Base-by-base conservation (phyloP, 805 yeast species). In the Metschnikowia amazonensis region DNA sequence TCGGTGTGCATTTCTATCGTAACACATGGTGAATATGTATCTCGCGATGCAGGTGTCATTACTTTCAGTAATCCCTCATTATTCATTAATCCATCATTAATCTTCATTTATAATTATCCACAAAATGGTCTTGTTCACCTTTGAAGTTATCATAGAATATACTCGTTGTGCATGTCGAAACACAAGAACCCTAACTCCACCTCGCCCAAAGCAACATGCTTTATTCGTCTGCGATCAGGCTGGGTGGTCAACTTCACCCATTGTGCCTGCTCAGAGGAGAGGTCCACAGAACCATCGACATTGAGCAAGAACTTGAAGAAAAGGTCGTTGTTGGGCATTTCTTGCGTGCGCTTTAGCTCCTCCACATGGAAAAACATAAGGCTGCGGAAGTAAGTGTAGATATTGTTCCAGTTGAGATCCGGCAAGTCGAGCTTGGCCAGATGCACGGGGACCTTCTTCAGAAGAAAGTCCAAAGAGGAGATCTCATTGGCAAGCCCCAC, bases 151-250 rank as follows among this genome's bases (percentile, higher is more conserved):
- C 35, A 18, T 32, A 36, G 11, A 9, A 52, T 43, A 44, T 63
- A 65, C 48, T 67, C 71, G 45, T 62, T 66, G 49, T 58, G 61
- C 9, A 64, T 38, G 28, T 62, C 69, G 41, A 66, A 58, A 37
- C 58, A 59, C 18, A 67, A 45, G 23, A 65, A 48, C 1, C 64
- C 62, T 9, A 63, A 49, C 23, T 62, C 57, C 5, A 60, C 53
- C 31, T 63, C 63, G 1, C 67, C 67, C 25, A 65, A 31, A 1
- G 62, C 44, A 21, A 53, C 55, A 34, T 51, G 52, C 36, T 52
- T 45, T 1, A 43, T 43, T 27, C 44, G 36, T 10, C 49, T 24
- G 3, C 41, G 14, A 30, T 52, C 54, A 7, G 42, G 36, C 14
- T 43, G 46, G 3, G 55, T 47, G 3, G 48, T 35, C 28, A 61